These are phyloP conservation scores for Fusarium albosuccineum DNA, from an alignment of 2,329 filamentous ascomycete species.

Conservation along the genomic window DNA sequence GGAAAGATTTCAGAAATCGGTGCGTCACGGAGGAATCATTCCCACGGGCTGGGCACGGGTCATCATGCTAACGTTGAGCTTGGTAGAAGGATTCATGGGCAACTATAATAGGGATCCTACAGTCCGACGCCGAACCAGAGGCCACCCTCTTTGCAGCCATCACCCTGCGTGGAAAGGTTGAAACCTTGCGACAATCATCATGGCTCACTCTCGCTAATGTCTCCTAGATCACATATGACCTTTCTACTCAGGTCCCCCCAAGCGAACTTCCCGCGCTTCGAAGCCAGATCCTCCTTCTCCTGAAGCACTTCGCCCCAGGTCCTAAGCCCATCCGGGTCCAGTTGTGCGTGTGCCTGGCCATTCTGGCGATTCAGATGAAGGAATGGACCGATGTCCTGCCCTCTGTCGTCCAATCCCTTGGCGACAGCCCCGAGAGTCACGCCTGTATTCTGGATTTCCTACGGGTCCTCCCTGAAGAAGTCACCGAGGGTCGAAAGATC, in stretches of 20 bases:
- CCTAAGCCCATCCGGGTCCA: constrained; percentile 90
- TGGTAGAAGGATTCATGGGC: constrained; percentile 91
- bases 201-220: constrained; percentile 7
- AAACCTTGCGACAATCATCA: constrained; percentile 1
- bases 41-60: not conserved
- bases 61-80: constrained; percentile 27
- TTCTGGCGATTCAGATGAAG: constrained; percentile 95
- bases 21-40: constrained; percentile 54
- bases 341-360: constrained; percentile 93
- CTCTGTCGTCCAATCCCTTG: constrained; percentile 83
- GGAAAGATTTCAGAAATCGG: constrained; percentile 98
- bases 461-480: constrained; percentile 96
- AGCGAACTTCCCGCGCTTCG: constrained; percentile 82
- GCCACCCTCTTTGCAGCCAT: constrained; percentile 96
- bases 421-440: constrained; percentile 81
- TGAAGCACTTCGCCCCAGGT: constrained; percentile 84
- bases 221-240: constrained; percentile 93
- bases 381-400: constrained; percentile 94
- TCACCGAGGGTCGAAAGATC: constrained; percentile 99
- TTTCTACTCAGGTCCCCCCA: constrained; percentile 83
- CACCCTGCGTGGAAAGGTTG: constrained; percentile 96
- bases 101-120: constrained; percentile 86
- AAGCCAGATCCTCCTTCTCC: constrained; percentile 83
- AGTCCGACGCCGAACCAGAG: constrained; percentile 83
- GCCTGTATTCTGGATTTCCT: constrained; percentile 95